Base-by-base conservation (phyloP, 1,139 yeast genomes). In the Wickerhamomyces sp. region DNA sequence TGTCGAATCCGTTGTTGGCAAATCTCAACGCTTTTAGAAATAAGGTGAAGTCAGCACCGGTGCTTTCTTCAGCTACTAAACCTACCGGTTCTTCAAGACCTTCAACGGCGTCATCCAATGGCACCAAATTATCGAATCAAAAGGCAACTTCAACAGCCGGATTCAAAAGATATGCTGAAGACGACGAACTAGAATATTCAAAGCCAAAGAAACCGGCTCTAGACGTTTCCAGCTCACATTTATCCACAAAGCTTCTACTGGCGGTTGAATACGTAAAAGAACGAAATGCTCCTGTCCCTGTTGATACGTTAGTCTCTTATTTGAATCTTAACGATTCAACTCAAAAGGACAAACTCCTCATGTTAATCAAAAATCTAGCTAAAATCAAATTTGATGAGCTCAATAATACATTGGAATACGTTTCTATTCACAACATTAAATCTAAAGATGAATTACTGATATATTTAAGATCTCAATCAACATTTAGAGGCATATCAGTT, bases 221-320 rank as follows among this genome's bases (percentile, higher is more conserved):
- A 3, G 56, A 61, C 7, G 58, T 62, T 10, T 55, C 68, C 5
- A 79, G 78, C 14, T 72, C 84, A 12, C 95, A 85, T 58, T 74
- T 82, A 46, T 81, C 90, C 9, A 87, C 96, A 0, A 88, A 85
- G 59, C 67, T 88, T 43, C 80, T 84, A 46, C 76, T 87, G 56
- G 97, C 97, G 1, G 94, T 92, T 15, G 97, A 90, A 57, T 86
- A 80, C 58, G 81, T 92, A 45, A 82, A 80, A 52, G 78, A 75
- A 42, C 56, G 62, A 45, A 95, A 84, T 48, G 64, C 72, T 22
- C 88, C 96, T 0, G 79, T 89, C 1, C 64, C 78, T 5, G 73
- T 87, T 8, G 66, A 68, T 21, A 80, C 79, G 37, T 63, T 87
- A 31, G 79, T 80, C 47, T 70, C 74, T 32, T 78, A 82, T 51